Base-by-base conservation (phyloP, 345 rosid genomes). In the Mangifera indica region DNA sequence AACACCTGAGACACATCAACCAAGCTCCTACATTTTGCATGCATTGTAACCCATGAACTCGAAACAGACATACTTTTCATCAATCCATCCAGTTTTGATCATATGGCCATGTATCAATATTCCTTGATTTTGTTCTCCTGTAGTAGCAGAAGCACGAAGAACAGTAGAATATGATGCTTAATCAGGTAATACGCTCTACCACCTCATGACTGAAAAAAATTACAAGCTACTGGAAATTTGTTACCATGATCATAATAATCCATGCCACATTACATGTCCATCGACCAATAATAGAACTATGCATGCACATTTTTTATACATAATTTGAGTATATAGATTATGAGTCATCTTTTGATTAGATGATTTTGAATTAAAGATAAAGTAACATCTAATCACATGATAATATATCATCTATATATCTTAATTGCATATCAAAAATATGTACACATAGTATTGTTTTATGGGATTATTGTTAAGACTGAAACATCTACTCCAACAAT, bases 11-110 rank as follows among this genome's bases (percentile, higher is more conserved):
- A 45, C 63, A 86, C 81, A 17, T 83, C 75, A 56, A 15, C 14
- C 60, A 79, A 32, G 75, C 73, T 67, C 52, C 84, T 83, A 56
- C 88, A 76, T 73, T 85, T 85, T 2, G 86, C 77, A 69, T 85
- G 79, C 86, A 81, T 84, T 44, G 79, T 82, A 69, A 85, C 79
- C 75, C 80, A 68, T n/a, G 82, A 81, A 71, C 78, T 73, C 4
- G 73, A 55, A 25, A 85, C 68, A 49, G 69, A 70, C 24, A 46
- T 49, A 72, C 75, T 72, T 7, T 40, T 80, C 17, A 22, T 42
- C 60, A 78, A 69, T 57, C 88, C 86, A 44, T n/a, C n/a, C n/a
- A n/a, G 72, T 44, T 66, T 81, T 85, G 25, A 82, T 70, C 22
- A 81, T 74, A 66, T 72, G 88, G 66, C 53, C 67, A 60, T 85